A percentile compares a stretch with the other conserved stretches of the same genome.
Evolutionary conservation across 768 basidiomycete genomes (phyloP).

Genomic region (Hericium coralloides): DNA sequence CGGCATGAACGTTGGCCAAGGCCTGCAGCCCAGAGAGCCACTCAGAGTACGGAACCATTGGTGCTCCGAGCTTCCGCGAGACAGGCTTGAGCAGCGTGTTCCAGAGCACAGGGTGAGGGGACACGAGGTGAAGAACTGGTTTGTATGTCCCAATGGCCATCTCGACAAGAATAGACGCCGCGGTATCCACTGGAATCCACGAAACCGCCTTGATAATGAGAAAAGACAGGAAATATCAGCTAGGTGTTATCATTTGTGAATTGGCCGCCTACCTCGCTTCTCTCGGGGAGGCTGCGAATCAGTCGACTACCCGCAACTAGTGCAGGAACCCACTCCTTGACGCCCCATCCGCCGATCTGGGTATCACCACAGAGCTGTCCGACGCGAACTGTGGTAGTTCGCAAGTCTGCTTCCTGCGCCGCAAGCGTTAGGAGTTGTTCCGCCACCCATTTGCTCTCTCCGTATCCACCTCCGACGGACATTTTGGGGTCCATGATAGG

Average conservation of each 20-base stretch:
- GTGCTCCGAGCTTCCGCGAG: not conserved
- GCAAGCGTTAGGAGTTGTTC: conserved; percentile 9
- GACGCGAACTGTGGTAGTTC: conserved; percentile 7
- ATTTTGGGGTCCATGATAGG: not conserved
- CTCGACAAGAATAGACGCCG: no score
- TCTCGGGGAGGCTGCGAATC: not conserved
- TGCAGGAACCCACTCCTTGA: conserved; percentile 10
- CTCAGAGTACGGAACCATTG: no score
- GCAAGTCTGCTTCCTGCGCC: not conserved
- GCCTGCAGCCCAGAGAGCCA: no score
- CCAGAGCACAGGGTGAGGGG: no score
- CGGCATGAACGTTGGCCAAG: no score
- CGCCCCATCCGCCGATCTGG: not conserved
- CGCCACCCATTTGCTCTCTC: conserved; percentile 16
- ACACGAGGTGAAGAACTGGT: no score
- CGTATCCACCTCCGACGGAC: conserved; percentile 1
- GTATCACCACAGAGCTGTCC: conserved; percentile 9
- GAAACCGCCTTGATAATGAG: not conserved
- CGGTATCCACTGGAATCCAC: conserved; percentile 7
- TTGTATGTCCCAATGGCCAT: no score
- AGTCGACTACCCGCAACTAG: not conserved
- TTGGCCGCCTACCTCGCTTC: not conserved
- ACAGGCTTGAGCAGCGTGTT: no score
- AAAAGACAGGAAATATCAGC: not conserved
- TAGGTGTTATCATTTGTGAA: not conserved